A percentile compares a stretch with the other conserved stretches of the same genome.
Evolutionary conservation across 2,329 filamentous ascomycete genomes (phyloP).

Genomic region (Chalaropsis ovoidea): DNA sequence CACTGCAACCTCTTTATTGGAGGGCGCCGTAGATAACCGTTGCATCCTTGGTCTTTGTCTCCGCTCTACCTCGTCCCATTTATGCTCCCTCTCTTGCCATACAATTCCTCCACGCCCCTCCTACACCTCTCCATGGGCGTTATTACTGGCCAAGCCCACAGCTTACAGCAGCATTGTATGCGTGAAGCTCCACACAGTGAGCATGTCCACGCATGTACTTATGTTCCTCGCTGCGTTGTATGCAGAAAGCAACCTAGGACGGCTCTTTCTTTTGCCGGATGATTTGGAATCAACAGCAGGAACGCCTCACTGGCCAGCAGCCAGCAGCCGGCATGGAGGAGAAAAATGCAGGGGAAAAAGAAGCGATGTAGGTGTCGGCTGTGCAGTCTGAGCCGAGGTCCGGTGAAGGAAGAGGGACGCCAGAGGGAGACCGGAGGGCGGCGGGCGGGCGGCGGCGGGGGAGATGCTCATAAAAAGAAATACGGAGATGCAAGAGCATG

Average conservation of each 20-base stretch:
- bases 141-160: background rate
- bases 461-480: background rate
- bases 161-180: slow-evolving; percentile 5
- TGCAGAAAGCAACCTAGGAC: too few species aligned
- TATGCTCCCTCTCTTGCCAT: background rate
- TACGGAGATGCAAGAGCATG: background rate
- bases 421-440: too few species aligned
- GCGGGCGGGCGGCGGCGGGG: too few species aligned
- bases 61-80: background rate
- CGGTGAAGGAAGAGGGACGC: background rate
- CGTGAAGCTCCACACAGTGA: slow-evolving; percentile 1
- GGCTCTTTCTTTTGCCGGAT: background rate
- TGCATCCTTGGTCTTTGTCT: background rate
- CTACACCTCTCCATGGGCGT: background rate
- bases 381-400: background rate
- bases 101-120: background rate
- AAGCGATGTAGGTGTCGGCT: background rate
- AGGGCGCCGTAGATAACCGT: background rate
- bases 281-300: slow-evolving; percentile 7
- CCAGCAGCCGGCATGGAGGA: background rate
- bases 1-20: slow-evolving; percentile 3
- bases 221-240: background rate
- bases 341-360: background rate
- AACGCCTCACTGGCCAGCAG: background rate
- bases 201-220: background rate